phyloP scores from a whole-genome alignment of 108 stramenopile genomes.

The Cylindrotheca closterium region DNA sequence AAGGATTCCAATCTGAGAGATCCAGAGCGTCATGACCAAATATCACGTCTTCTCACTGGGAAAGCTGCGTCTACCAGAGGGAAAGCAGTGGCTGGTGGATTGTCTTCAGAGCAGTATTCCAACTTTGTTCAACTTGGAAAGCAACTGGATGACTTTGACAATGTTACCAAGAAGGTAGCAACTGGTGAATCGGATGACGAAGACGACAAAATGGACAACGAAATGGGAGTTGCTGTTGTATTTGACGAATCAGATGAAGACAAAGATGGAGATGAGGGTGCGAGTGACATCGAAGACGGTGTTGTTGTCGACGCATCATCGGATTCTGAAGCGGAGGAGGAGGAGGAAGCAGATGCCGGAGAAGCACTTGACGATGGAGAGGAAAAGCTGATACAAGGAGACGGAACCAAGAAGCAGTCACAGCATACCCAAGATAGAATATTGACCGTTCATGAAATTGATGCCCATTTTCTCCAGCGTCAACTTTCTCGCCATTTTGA shows the following conservation, averaged over 20 bases:
- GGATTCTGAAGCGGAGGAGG: slow-evolving; percentile 82
- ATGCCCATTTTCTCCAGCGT: slow-evolving; percentile 94
- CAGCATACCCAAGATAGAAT: slow-evolving; percentile 48
- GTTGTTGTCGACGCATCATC: slow-evolving; percentile 76
- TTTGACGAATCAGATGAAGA: slow-evolving; percentile 95
- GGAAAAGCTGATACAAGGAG: slow-evolving; percentile 49
- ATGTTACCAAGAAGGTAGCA: slow-evolving; percentile 26
- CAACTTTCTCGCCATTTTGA: slow-evolving; percentile 81
- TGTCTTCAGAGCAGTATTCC: slow-evolving; percentile 70
- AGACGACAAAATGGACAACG: slow-evolving; percentile 76
- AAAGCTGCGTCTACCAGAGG: slow-evolving; percentile 25
- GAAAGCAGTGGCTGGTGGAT: slow-evolving; percentile 15
- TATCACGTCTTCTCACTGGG: slow-evolving; percentile 82
- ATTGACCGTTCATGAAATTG: slow-evolving; percentile 92
- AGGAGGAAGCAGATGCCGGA: slow-evolving; percentile 28
- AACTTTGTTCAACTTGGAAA: slow-evolving; percentile 86
- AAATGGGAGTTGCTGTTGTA: slow-evolving; percentile 97
- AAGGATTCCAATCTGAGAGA: slow-evolving; percentile 81
- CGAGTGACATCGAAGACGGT: slow-evolving; percentile 78
- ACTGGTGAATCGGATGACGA: slow-evolving; percentile 32
- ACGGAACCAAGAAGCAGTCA: slow-evolving; percentile 48
- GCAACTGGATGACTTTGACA: slow-evolving; percentile 83
- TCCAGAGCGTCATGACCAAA: slow-evolving; percentile 72
- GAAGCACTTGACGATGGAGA: slow-evolving; percentile 45
- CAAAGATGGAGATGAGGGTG: slow-evolving; percentile 64